Base-by-base conservation (phyloP, 345 rosid genomes). In the Sapria himalayana region DNA sequence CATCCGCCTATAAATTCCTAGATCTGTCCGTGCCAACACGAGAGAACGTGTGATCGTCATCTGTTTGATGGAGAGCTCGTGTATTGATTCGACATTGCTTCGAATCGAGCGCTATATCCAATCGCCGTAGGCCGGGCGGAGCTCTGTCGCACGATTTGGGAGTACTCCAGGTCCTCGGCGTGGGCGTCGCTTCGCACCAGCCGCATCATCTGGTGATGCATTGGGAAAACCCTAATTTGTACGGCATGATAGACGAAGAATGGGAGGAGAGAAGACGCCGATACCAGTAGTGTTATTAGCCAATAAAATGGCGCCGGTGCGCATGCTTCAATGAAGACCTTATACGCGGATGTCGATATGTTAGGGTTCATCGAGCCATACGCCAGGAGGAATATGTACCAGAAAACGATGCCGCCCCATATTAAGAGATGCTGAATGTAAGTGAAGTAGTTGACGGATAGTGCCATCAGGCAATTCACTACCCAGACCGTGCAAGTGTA, bases 401-500 rank as follows among this genome's bases (percentile, higher is more conserved):
- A 89, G 15, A 69, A 45, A 15, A 64, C 32, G 10, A 89, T 61
- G 47, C 85, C 79, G 3, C 93, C 98, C 95, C 95, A 89, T 19
- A 89, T 73, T 46, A 82, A 73, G 55, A 89, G 66, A 61, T 79
- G 95, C 39, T 89, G 95, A 31, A 82, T 52, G 44, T 71, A 77
- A 23, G 98, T 82, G 80, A 89, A 89, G 49, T 79, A 89, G 41
- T 46, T 72, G 56, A 89, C 49, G 7, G 98, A 76, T 15, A 89
- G 50, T 16, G 77, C 93, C 85, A 89, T 89, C 35, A 79, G 95
- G 51, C 85, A 76, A 62, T 89, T 89, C 32, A 82, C 98, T 2
- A 74, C 78, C 82, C 92, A 89, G 9, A 82, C 91, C 0, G 74
- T 55, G 9, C 98, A 79, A 0, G 98, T 82, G 68, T 89, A 89